Evolutionary conservation across 108 stramenopile species (phyloP).

Genomic region (Stephanodiscus triporus): DNA sequence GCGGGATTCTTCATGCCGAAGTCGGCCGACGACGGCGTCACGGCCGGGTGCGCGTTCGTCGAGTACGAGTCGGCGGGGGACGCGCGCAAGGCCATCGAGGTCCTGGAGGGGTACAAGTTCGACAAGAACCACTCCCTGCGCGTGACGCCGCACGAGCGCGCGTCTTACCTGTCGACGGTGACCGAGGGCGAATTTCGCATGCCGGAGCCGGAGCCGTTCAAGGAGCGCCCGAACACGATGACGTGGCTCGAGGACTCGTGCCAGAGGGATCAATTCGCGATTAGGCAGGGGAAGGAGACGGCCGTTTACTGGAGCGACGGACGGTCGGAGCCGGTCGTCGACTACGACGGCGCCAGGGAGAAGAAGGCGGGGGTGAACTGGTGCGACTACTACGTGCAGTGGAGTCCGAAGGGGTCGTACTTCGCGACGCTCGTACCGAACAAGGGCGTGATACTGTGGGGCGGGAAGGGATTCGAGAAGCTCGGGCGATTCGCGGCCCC

Average conservation of each 20-base stretch:
- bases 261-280: constrained; percentile 93
- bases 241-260: constrained; percentile 91
- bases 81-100: constrained; percentile 90
- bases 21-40: constrained; percentile 60
- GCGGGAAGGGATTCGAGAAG: constrained; percentile 89
- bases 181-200: constrained; percentile 66
- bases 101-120: constrained; percentile 89
- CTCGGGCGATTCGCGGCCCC: constrained; percentile 87
- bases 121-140: constrained; percentile 91
- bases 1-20: constrained; percentile 69
- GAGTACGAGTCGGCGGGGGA: constrained; percentile 90
- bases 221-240: constrained; percentile 85
- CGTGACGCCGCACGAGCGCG: constrained; percentile 79
- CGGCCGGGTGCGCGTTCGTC: constrained; percentile 92
- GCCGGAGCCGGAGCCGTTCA: constrained; percentile 83
- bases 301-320: constrained; percentile 89
- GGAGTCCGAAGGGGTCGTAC: constrained; percentile 94
- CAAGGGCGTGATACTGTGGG: constrained; percentile 96
- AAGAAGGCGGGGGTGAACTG: constrained; percentile 92
- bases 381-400: constrained; percentile 95
- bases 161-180: constrained; percentile 56
- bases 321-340: constrained; percentile 79
- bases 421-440: constrained; percentile 91
- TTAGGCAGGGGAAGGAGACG: constrained; percentile 93
- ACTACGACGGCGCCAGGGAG: constrained; percentile 96